phyloP scores from a whole-genome alignment of 2,329 filamentous ascomycete genomes.

The Diaporthe longicolla region DNA sequence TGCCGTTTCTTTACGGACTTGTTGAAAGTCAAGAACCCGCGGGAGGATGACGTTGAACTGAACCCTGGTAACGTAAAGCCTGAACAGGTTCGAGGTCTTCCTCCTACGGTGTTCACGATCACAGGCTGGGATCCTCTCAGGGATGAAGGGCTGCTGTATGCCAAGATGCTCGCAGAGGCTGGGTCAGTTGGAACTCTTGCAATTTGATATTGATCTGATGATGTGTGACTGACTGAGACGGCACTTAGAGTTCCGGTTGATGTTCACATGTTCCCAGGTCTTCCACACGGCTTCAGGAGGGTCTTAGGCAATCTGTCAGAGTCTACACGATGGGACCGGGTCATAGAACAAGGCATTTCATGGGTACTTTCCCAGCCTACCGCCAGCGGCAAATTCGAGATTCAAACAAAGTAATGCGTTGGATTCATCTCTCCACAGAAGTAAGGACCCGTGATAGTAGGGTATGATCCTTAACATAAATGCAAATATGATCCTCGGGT shows the following conservation, averaged over 20 bases:
- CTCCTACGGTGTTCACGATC: constrained; percentile 60
- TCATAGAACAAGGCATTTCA: constrained; percentile 58
- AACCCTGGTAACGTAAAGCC: constrained; percentile 55
- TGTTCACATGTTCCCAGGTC: constrained; percentile 62
- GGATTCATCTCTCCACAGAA: too few relatives aligned
- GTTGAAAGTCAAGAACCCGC: constrained; percentile 47
- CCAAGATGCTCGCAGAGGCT: constrained; percentile 58
- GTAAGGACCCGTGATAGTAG: too few relatives aligned
- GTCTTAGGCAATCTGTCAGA: constrained; percentile 58
- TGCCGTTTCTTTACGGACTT: constrained; percentile 52
- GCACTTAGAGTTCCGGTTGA: constrained; percentile 61
- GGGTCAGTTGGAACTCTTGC: constrained; percentile 53
- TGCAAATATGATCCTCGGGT: too few relatives aligned
- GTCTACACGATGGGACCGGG: constrained; percentile 58
- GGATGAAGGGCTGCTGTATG: constrained; percentile 65
- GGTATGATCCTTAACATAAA: too few relatives aligned
- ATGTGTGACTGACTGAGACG: background rate
- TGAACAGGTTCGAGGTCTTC: constrained; percentile 57
- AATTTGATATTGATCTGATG: background rate
- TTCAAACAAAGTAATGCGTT: background rate
- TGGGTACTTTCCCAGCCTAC: constrained; percentile 51
- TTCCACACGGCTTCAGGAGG: constrained; percentile 65
- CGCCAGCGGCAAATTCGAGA: background rate
- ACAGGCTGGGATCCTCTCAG: constrained; percentile 62
- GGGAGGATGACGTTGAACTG: constrained; percentile 52